Percentiles rank a stretch among this genome's conserved stretches.
phyloP scores from a whole-genome alignment of 805 yeast genomes.

The Kazachstania taianensis region DNA sequence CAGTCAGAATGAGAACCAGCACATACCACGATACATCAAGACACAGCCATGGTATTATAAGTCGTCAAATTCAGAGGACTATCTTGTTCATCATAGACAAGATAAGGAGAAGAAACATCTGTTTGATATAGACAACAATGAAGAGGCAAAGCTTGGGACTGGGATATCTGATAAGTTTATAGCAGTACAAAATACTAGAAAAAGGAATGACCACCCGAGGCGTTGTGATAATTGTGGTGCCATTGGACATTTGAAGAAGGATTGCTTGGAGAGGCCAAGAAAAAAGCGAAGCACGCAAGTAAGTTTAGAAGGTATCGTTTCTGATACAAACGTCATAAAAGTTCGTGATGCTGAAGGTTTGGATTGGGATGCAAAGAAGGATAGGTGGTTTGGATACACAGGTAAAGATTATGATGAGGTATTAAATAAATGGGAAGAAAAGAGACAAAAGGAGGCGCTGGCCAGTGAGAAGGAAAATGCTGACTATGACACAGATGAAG shows the following conservation, averaged over 20 bases:
- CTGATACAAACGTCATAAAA: constrained; percentile 20
- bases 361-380: constrained; percentile 61
- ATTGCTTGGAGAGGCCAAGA: constrained; percentile 51
- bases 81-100: constrained; percentile 48
- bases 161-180: constrained; percentile 47
- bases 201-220: neutral
- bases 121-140: constrained; percentile 33
- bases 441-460: constrained; percentile 8
- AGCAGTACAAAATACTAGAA: constrained; percentile 2
- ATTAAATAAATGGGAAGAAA: constrained; percentile 34
- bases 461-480: constrained; percentile 9
- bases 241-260: constrained; percentile 37
- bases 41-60: constrained; percentile 29
- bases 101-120: constrained; percentile 26
- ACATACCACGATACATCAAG: constrained; percentile 26
- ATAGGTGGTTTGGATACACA: constrained; percentile 75
- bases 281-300: constrained; percentile 20
- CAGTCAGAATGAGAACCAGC: constrained; percentile 16
- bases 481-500: constrained; percentile 35
- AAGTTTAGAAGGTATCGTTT: constrained; percentile 17
- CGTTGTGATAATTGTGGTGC: constrained; percentile 52
- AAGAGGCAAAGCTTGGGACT: constrained; percentile 43
- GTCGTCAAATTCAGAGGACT: constrained; percentile 30
- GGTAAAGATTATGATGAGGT: constrained; percentile 49
- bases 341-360: constrained; percentile 15